Base-by-base conservation (phyloP, 257 asterid genomes). In the Solanum boliviense region DNA sequence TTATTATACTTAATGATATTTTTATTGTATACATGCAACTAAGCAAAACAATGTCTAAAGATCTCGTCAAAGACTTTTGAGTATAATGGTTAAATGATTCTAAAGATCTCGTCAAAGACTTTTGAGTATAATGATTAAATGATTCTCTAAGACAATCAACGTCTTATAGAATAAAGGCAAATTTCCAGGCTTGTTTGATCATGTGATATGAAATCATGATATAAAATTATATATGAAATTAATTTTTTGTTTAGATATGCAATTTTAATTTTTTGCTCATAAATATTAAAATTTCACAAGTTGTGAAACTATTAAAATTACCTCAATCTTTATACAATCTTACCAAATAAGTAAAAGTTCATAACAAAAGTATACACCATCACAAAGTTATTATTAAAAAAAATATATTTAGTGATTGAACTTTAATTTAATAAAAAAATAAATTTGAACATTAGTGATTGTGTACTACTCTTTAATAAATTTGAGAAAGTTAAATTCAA, bases 191-290 rank as follows among this genome's bases (percentile, higher is more conserved):
- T 52, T 0, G 0, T 16, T 52, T 16, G 9, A 52, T 52, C 9
- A 52, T 20, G 23, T 52, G 62, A 52, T 4, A 52, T 52, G 10
- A 52, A 18, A 52, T 52, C 1, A 15, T 48, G 1, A 48, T 48
- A 48, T 15, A 5, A 48, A 48, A 52, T 52, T 52, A 6, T 52
- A 52, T 52, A 52, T 16, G 9, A 52, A 52, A 52, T 15, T 52
- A 0, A 52, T 16, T 0, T 5, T 52, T 16, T 52, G 0, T 52
- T 5, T 52, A 0, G 0, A 16, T 52, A 52, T 52, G 9, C 0
- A 52, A 16, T 52, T 52, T 6, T 0, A 52, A 2, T 16, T 52
- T 52, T 52, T 52, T 16, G 23, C 8, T 52, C 23, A 52, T 16
- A 52, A 52, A 52, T 52, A 16, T 52, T 0, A 52, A 52, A 16